Percentiles rank a stretch among this genome's conserved stretches.
Evolutionary conservation across 805 yeast species (phyloP).

Genomic region (Wickerhamiella occidentalis): DNA sequence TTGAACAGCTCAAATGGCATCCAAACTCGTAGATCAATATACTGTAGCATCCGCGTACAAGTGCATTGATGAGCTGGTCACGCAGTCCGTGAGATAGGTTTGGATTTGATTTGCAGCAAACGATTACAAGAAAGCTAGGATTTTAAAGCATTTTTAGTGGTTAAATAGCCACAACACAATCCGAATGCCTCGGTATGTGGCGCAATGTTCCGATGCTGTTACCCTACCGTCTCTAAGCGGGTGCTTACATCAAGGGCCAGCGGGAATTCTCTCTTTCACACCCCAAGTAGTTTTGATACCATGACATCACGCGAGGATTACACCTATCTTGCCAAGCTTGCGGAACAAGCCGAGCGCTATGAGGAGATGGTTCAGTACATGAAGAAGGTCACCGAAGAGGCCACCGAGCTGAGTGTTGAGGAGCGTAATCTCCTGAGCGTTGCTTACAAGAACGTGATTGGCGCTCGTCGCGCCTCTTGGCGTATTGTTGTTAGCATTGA

Average conservation of each 20-base stretch:
- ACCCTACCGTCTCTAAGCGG: conserved; percentile 9
- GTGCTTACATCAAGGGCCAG: conserved; percentile 12
- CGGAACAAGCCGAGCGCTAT: conserved; percentile 99
- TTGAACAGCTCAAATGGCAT: too few relatives aligned
- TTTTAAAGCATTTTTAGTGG: too few relatives aligned
- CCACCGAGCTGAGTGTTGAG: conserved; percentile 80
- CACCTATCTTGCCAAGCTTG: conserved; percentile 93
- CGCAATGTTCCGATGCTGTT: conserved; percentile 9
- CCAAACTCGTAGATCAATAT: too few relatives aligned
- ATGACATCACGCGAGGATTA: conserved; percentile 81
- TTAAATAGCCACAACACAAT: neutral
- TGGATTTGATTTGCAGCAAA: too few relatives aligned
- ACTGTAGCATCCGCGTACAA: too few relatives aligned
- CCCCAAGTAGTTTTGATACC: conserved; percentile 6
- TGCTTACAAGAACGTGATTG: conserved; percentile 97
- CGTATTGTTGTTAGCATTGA: conserved; percentile 97
- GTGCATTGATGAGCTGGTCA: too few relatives aligned
- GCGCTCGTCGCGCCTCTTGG: conserved; percentile 99
- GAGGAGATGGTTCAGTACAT: conserved; percentile 99
- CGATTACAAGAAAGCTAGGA: too few relatives aligned
- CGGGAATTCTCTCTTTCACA: conserved; percentile 5
- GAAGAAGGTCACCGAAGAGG: conserved; percentile 76
- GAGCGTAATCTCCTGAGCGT: conserved; percentile 95
- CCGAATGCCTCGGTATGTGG: conserved; percentile 4
- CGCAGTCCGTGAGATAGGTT: too few relatives aligned